Evolutionary conservation across 441 rosid genomes (phyloP).

Genomic region (Populus trichocarpa): DNA sequence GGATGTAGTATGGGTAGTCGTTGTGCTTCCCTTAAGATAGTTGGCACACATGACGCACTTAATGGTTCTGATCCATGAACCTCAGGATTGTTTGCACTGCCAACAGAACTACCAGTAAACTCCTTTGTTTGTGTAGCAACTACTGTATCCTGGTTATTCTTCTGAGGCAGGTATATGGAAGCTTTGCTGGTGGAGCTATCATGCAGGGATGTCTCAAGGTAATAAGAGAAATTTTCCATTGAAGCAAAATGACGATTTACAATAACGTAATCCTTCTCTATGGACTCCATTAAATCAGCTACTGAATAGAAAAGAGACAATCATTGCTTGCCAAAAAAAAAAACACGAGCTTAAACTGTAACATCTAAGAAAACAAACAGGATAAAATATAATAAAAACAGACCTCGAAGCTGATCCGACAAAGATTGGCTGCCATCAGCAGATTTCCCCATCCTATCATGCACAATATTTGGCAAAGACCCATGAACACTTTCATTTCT

Average conservation of each 20-base stretch:
- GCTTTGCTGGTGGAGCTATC: conserved; percentile 34
- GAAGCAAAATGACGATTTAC: conserved; percentile 55
- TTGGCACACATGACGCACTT: conserved; percentile 33
- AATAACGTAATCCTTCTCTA: conserved; percentile 77
- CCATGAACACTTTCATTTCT: conserved; percentile 24
- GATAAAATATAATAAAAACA: not conserved
- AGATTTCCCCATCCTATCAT: conserved; percentile 36
- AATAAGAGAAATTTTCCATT: conserved; percentile 49
- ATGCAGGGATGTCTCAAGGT: conserved; percentile 53
- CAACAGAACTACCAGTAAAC: conserved; percentile 19
- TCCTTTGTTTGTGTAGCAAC: conserved; percentile 33
- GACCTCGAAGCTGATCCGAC: conserved; percentile 45
- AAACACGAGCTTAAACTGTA: not conserved
- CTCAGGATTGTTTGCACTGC: conserved; percentile 23
- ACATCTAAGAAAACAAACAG: conserved; percentile 3
- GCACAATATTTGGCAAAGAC: conserved; percentile 22
- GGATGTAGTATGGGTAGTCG: conserved; percentile 47
- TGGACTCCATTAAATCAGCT: conserved; percentile 61
- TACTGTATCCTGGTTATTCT: conserved; percentile 32
- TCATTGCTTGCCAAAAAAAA: conserved; percentile 14
- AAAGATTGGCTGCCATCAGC: conserved; percentile 33
- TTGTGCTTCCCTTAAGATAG: conserved; percentile 45
- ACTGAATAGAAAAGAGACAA: conserved; percentile 32
- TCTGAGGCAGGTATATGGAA: conserved; percentile 32
- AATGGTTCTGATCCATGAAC: conserved; percentile 30